These are phyloP conservation scores for Stagonosporopsis chrysanthemi DNA, from an alignment of 2,329 filamentous ascomycete genomes.

Conservation along the genomic window DNA sequence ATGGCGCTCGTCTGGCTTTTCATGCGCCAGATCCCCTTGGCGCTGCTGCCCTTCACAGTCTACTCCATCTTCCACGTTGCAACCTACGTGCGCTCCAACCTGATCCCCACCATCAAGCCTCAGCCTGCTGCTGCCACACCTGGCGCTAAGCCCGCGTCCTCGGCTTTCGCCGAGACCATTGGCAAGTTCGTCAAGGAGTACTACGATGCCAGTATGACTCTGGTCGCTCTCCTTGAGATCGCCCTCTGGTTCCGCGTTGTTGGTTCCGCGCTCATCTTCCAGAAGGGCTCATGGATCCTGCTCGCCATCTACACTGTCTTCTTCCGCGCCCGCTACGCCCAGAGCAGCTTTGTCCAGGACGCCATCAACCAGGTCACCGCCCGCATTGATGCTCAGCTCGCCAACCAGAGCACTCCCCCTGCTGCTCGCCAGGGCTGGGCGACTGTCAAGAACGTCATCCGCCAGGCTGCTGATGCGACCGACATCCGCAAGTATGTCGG, in stretches of 20 bases:
- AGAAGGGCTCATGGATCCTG: conserved; percentile 89
- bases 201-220: conserved; percentile 94
- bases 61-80: conserved; percentile 99
- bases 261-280: conserved; percentile 83
- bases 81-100: conserved; percentile 91
- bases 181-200: conserved; percentile 96
- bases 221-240: conserved; percentile 90
- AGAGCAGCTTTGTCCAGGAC: conserved; percentile 92
- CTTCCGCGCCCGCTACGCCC: conserved; percentile 85
- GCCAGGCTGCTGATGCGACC: conserved; percentile 80
- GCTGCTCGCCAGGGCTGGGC: conserved; percentile 82
- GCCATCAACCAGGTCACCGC: conserved; percentile 76
- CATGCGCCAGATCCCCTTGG: conserved; percentile 85
- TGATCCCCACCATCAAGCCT: conserved; percentile 86
- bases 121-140: conserved; percentile 61
- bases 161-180: conserved; percentile 79
- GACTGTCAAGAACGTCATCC: conserved; percentile 73
- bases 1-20: conserved; percentile 97
- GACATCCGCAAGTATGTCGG: conserved; percentile 77
- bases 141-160: conserved; percentile 64
- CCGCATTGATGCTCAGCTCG: conserved; percentile 80
- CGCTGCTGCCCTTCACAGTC: conserved; percentile 91
- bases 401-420: conserved; percentile 86
- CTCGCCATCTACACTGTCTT: conserved; percentile 87
- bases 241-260: conserved; percentile 84